Evolutionary conservation across 176 grass and related monocot species (phyloP), one percentile per base, ranked within the genome.

Genomic region (Phoenix dactylifera): DNA sequence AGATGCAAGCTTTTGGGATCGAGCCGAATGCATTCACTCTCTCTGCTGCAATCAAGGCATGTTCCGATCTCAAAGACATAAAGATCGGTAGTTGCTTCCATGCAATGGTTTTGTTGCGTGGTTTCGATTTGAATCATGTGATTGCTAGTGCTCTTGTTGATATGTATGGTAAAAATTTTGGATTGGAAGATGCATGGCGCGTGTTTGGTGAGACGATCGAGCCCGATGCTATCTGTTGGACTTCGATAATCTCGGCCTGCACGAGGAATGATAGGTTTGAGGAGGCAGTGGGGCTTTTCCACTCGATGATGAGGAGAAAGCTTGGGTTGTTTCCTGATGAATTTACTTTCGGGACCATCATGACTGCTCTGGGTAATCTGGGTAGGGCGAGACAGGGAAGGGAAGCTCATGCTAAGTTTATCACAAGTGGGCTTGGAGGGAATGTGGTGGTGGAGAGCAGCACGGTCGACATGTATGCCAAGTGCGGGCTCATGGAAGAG

Each of bases 381-480:
- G 74, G 54, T 68, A 68, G 77, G 54, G 50, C 15, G 19, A 79
- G 55, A 58, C 91, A 87, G 49, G 91, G 86, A 0, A 82, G 69
- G 50, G 68, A 90, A 74, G 74, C 83, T 0, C 91, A 90, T 26
- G 65, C 80, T 4, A 77, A 76, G 57, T 51, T 86, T 2, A 25
- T 90, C 4, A 72, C 72, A 23, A 79, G 77, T 59, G 91, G 86
- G 29, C 72, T 90, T 1, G 76, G 54, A 12, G 83, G 83, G n/a
- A 82, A 90, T 66, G 74, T 95, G 52, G 74, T 95, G 10, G 86
- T 85, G 16, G 91, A 95, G 57, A 90, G 83, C 73, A 95, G 86
- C 75, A 89, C 67, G 4, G 51, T 95, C 5, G 80, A 90, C 54
- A 87, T 90, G 91, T 95, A 95, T 2, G 80, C 80, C 22, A 95